These are phyloP conservation scores for Opeltia flavorubescens DNA, from an alignment of 495 filamentous ascomycete genomes.

Conservation along the genomic window DNA sequence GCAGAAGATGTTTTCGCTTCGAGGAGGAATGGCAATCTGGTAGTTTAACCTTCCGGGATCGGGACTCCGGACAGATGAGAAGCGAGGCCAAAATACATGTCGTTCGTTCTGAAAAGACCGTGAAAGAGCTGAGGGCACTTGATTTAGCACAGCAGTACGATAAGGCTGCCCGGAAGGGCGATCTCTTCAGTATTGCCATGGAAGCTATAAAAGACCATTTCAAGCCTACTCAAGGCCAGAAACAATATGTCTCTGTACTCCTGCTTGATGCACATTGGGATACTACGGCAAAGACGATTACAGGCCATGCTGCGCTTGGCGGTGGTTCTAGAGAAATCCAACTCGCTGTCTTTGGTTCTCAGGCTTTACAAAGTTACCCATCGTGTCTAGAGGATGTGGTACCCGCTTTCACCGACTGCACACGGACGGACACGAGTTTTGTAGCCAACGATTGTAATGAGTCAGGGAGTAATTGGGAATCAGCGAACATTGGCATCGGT, in stretches of 20 bases:
- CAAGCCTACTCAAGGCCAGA: conserved; percentile 56
- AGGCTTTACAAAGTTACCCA: conserved; percentile 78
- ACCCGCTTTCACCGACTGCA: conserved; percentile 76
- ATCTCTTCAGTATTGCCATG: conserved; percentile 58
- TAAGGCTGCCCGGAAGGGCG: conserved; percentile 49
- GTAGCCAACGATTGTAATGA: conserved; percentile 78
- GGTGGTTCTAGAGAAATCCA: conserved; percentile 56
- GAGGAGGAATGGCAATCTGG: conserved; percentile 89
- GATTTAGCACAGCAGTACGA: conserved; percentile 69
- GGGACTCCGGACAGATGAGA: conserved; percentile 53
- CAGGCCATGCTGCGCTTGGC: conserved; percentile 69
- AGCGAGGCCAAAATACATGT: conserved; percentile 83
- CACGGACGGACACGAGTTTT: conserved; percentile 64
- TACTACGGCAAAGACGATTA: conserved; percentile 46
- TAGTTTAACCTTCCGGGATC: conserved; percentile 57
- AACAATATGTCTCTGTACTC: conserved; percentile 71
- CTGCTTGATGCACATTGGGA: conserved; percentile 86
- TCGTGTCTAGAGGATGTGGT: conserved; percentile 72
- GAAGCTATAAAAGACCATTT: conserved; percentile 67
- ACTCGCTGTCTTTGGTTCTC: conserved; percentile 80
- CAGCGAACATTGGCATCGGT: conserved; percentile 81
- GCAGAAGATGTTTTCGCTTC: conserved; percentile 70
- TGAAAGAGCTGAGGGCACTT: conserved; percentile 66
- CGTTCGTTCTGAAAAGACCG: conserved; percentile 66
- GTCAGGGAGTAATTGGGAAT: conserved; percentile 78